phyloP scores from a whole-genome alignment of 176 grass and related monocot genomes.

The Juncus inflexus region DNA sequence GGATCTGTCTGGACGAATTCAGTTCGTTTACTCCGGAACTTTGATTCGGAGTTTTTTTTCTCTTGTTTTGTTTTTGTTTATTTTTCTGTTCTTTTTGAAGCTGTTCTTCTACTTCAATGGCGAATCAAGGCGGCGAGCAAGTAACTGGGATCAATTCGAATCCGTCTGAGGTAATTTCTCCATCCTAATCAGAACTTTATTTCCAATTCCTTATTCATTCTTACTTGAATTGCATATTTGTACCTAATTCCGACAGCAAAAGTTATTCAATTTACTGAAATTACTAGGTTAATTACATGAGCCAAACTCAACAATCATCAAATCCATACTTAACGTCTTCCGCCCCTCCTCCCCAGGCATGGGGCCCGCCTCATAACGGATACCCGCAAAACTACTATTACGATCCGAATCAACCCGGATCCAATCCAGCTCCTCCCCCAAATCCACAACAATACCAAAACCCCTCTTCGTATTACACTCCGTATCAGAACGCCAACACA shows the following conservation, averaged over 20 bases:
- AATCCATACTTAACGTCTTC: slow-evolving; percentile 44
- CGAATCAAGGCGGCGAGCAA: slow-evolving; percentile 46
- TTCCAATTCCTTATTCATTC: not conserved
- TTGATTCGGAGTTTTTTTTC: not conserved
- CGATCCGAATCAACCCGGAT: slow-evolving; percentile 56
- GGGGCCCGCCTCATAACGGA: slow-evolving; percentile 45
- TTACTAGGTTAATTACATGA: slow-evolving; percentile 41
- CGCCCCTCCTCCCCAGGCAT: slow-evolving; percentile 41
- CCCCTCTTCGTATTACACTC: slow-evolving; percentile 36
- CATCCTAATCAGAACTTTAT: not conserved
- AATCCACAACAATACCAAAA: slow-evolving; percentile 30
- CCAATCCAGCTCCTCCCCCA: slow-evolving; percentile 45
- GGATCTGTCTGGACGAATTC: slow-evolving; percentile 11
- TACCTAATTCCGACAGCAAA: not conserved
- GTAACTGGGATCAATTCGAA: slow-evolving; percentile 31
- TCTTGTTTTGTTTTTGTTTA: not conserved
- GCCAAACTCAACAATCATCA: slow-evolving; percentile 48
- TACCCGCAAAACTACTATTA: slow-evolving; percentile 47
- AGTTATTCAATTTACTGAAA: slow-evolving; percentile 12
- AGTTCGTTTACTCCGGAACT: too few relatives aligned
- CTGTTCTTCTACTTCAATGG: slow-evolving; percentile 34
- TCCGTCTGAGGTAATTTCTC: slow-evolving; percentile 49
- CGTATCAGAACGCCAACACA: slow-evolving; percentile 52
- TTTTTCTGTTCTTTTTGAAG: slow-evolving; percentile 1
- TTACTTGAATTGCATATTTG: slow-evolving; percentile 11